Evolutionary conservation across 2,329 filamentous ascomycete species (phyloP).

Genomic region (Grosmannia clavigera): DNA sequence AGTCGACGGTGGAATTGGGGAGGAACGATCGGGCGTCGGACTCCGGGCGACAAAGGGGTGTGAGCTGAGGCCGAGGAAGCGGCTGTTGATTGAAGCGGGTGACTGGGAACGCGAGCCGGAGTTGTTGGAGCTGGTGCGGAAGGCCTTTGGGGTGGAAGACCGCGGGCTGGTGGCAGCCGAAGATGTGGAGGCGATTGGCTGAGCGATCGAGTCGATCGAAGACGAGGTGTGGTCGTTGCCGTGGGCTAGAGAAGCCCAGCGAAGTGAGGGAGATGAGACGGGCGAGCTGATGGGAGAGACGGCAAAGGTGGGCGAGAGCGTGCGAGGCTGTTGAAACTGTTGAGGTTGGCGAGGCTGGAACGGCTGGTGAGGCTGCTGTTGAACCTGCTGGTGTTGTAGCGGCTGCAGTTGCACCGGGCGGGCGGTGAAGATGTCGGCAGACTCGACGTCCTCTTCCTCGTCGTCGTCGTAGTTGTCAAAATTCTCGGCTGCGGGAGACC

Average conservation of each 20-base stretch:
- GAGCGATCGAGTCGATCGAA: neutral
- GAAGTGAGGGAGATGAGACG: slow-evolving; percentile 23
- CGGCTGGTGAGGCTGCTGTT: neutral
- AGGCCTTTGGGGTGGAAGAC: slow-evolving; percentile 2
- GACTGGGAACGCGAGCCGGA: slow-evolving; percentile 7
- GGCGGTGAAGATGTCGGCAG: neutral
- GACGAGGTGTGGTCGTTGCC: slow-evolving; percentile 6
- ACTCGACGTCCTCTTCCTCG: neutral
- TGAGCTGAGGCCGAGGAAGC: slow-evolving; percentile 19
- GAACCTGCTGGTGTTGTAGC: too few relatives aligned
- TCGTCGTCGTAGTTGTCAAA: slow-evolving; percentile 3
- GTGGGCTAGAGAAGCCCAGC: slow-evolving; percentile 34
- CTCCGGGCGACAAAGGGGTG: slow-evolving; percentile 14
- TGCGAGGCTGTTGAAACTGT: neutral
- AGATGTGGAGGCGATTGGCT: slow-evolving; percentile 1
- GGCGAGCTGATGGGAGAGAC: slow-evolving; percentile 15
- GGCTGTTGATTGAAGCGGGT: slow-evolving; percentile 15
- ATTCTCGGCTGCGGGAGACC: neutral
- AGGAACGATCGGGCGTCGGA: slow-evolving; percentile 2
- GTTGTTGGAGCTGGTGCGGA: slow-evolving; percentile 7
- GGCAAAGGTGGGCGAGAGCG: slow-evolving; percentile 2
- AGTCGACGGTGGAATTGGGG: slow-evolving; percentile 6
- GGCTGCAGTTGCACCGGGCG: neutral
- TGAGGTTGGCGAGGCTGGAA: too few relatives aligned
- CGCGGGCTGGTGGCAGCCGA: slow-evolving; percentile 10